Evolutionary conservation across 805 yeast species (phyloP).

Genomic region (Starmerella apicola): DNA sequence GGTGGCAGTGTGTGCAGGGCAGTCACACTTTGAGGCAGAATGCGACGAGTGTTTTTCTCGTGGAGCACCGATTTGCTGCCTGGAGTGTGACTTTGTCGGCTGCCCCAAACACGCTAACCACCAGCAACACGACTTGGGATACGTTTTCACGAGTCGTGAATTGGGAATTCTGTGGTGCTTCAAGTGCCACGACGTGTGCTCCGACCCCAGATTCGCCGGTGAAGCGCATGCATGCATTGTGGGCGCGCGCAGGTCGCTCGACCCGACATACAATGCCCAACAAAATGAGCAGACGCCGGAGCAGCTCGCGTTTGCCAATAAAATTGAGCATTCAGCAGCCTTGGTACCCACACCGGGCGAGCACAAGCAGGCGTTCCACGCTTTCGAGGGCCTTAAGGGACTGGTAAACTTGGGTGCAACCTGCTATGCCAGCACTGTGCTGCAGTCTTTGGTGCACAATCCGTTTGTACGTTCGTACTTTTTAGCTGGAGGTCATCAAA

Average conservation of each 20-base stretch:
- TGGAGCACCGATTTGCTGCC: conserved; percentile 16
- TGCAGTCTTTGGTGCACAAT: conserved; percentile 82
- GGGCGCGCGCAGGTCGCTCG: conserved; percentile 2
- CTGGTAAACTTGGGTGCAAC: conserved; percentile 92
- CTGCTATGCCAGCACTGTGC: conserved; percentile 88
- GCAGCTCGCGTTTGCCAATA: neutral
- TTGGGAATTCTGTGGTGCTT: conserved; percentile 52
- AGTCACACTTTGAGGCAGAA: conserved; percentile 6
- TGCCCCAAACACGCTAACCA: conserved; percentile 18
- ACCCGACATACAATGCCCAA: no score
- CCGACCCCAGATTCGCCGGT: conserved; percentile 31
- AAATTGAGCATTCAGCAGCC: neutral
- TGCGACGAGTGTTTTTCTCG: conserved; percentile 11
- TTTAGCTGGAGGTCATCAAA: conserved; percentile 60
- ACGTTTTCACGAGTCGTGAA: conserved; percentile 51
- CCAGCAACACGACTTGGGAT: conserved; percentile 45
- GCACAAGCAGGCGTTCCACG: conserved; percentile 35
- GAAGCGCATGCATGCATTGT: conserved; percentile 4
- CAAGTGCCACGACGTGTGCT: conserved; percentile 60
- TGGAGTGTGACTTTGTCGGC: conserved; percentile 18
- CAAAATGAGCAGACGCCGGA: no score
- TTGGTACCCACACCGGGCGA: neutral
- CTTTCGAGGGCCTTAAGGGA: conserved; percentile 74
- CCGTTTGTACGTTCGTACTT: conserved; percentile 73
- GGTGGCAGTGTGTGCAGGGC: conserved; percentile 5